A percentile compares a stretch with the other conserved stretches of the same genome.
Evolutionary conservation across 768 basidiomycete genomes (phyloP).

Genomic region (Suillus luteus): DNA sequence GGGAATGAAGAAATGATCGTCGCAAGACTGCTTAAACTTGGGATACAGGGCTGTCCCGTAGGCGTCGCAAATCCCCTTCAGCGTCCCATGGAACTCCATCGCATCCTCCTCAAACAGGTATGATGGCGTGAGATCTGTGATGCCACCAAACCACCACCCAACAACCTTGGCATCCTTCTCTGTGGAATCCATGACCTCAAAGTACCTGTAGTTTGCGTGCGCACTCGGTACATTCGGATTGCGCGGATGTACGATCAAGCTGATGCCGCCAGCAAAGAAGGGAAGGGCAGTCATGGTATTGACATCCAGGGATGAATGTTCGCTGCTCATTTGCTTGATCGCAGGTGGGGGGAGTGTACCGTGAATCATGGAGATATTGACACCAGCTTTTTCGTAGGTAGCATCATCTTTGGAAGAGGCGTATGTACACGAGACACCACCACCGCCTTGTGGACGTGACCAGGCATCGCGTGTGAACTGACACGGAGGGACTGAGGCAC

Average conservation of each 20-base stretch:
- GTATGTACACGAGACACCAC: constrained; percentile 23
- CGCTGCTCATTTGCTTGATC: constrained; percentile 25
- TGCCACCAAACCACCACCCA: constrained; percentile 31
- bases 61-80: constrained; percentile 45
- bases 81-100: constrained; percentile 46
- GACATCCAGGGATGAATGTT: constrained; percentile 20
- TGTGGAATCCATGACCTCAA: constrained; percentile 22
- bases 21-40: constrained; percentile 53
- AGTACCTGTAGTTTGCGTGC: constrained; percentile 31
- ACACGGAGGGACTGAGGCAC: constrained; percentile 9
- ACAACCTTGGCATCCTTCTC: constrained; percentile 17
- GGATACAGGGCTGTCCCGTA: constrained; percentile 45
- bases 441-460: constrained; percentile 23
- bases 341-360: constrained; percentile 24
- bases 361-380: constrained; percentile 24
- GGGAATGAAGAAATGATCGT: constrained; percentile 55
- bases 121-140: constrained; percentile 49
- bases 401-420: constrained; percentile 1
- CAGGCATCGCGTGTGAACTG: constrained; percentile 22
- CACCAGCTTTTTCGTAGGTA: constrained; percentile 26
- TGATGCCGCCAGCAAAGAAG: constrained; percentile 23
- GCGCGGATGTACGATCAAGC: constrained; percentile 26
- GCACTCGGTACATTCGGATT: constrained; percentile 24
- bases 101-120: constrained; percentile 52
- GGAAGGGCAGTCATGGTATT: constrained; percentile 16